Percentiles rank a stretch among this genome's conserved stretches.
phyloP scores from a whole-genome alignment of 257 asterid genomes.

The Jaltomata sinuosa region DNA sequence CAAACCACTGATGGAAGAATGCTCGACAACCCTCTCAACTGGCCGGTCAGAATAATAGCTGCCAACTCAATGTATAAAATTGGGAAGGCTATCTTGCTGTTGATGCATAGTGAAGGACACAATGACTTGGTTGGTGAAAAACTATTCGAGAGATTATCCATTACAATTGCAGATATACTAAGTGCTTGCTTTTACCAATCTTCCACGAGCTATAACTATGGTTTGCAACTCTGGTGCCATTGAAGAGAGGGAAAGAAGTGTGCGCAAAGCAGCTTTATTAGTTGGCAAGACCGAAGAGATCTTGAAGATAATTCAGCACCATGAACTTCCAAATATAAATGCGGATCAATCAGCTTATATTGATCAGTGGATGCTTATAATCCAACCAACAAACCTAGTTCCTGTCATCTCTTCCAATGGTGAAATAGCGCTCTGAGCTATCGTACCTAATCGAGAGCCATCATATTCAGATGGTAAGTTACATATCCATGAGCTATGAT shows the following conservation, averaged over 20 bases:
- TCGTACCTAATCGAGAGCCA: neutral
- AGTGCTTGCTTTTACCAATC: constrained; percentile 32
- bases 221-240: constrained; percentile 10
- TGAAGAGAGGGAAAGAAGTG: constrained; percentile 22
- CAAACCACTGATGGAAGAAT: neutral
- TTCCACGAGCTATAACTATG: constrained; percentile 4
- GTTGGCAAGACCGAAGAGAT: constrained; percentile 28
- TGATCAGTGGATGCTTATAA: constrained; percentile 8
- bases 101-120: neutral
- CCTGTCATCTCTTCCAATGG: neutral
- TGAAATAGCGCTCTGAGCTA: neutral
- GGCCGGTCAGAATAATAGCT: constrained; percentile 7
- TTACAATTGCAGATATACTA: constrained; percentile 27
- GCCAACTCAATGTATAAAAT: constrained; percentile 32
- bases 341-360: constrained; percentile 4
- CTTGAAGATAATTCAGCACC: constrained; percentile 11
- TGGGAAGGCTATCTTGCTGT: constrained; percentile 9
- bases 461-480: neutral
- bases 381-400: neutral
- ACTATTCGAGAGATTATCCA: constrained; percentile 7
- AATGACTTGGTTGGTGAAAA: neutral
- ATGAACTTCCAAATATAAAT: neutral
- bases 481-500: neutral
- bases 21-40: neutral
- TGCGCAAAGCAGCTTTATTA: constrained; percentile 14